Base-by-base conservation (phyloP, 176 grass and related monocot species). In the Chloris gayana region DNA sequence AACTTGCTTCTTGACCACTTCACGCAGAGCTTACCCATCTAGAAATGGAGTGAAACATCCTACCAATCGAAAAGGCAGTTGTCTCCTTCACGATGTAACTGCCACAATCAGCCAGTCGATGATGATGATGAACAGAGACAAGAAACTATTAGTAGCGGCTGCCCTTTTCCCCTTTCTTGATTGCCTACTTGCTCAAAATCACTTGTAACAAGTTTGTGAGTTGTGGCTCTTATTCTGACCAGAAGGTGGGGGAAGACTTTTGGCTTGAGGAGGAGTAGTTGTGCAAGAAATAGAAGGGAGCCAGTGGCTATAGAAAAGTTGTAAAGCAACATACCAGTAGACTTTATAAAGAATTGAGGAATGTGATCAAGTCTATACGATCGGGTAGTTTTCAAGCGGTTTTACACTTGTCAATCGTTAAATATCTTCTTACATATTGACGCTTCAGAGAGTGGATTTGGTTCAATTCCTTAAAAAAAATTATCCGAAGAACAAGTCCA, bases 191-290 rank as follows among this genome's bases (percentile, higher is more conserved):
- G 81, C 81, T 67, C 37, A 76, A 31, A 68, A 69, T 76, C 72
- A 31, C 63, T 58, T 59, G 24, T 14, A 27, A 14, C 10, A 60
- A 14, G 58, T 29, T 61, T 61, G 18, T 10, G 50, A 58, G 58
- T 30, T 78, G 57, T 80, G 81, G 64, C 49, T 15, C 51, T 74
- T 65, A 35, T 80, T 75, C 77, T 69, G 62, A 86, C 62, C 77
- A 81, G 50, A 80, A 80, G 70, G 60, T 60, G 37, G 27, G 33
- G 70, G 77, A 62, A 37, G 77, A 75, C 70, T 81, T 86, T 59
- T 86, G 60, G 84, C 46, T 67, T 45, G 60, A 72, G 76, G 77
- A 84, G 64, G 63, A 90, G 77, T 76, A 63, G 78, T 84, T 77
- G 49, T 42, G 42, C 54, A 62, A 80, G 75, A 69, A 79, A 76